Conservation (phyloP, 345 rosid genomes). For the Hirschfeldia incana region DNA sequence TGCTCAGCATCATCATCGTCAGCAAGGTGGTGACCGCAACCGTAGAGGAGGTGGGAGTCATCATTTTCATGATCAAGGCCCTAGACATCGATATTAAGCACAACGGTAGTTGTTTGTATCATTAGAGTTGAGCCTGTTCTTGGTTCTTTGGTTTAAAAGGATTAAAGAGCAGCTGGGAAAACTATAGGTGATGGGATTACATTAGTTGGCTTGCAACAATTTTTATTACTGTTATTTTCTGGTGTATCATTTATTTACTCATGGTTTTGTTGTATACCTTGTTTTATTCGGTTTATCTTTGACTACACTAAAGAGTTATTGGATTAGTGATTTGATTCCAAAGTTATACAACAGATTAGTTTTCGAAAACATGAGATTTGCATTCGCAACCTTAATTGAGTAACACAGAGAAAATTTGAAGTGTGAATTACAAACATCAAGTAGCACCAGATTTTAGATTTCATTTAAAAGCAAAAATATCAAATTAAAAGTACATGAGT, state of each 20-base stretch:
- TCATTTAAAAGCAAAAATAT: not conserved
- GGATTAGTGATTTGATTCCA: not conserved
- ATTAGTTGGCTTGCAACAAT: constrained; percentile 1
- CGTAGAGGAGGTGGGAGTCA: constrained; percentile 26
- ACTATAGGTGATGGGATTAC: constrained; percentile 12
- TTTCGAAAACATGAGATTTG: too few relatives aligned
- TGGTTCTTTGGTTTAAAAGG: not conserved
- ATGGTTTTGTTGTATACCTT: constrained; percentile 6
- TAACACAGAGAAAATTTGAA: not conserved
- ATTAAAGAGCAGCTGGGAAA: constrained; percentile 8
- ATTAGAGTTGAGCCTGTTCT: constrained; percentile 15
- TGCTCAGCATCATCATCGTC: constrained; percentile 33
- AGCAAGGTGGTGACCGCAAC: constrained; percentile 30
- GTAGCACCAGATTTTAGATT: not conserved
- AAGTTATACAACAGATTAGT: not conserved
- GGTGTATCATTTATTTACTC: not conserved
- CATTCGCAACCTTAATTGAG: too few relatives aligned
- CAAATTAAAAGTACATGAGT: not conserved
- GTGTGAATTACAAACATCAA: not conserved
- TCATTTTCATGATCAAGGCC: constrained; percentile 34
- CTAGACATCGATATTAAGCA: constrained; percentile 29
- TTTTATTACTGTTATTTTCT: not conserved
- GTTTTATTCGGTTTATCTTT: constrained; percentile 1
- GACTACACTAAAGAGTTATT: not conserved
- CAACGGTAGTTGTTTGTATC: constrained; percentile 30